These are phyloP conservation scores for Mycena haematopus DNA, from an alignment of 768 basidiomycete species.

Conservation along the genomic window DNA sequence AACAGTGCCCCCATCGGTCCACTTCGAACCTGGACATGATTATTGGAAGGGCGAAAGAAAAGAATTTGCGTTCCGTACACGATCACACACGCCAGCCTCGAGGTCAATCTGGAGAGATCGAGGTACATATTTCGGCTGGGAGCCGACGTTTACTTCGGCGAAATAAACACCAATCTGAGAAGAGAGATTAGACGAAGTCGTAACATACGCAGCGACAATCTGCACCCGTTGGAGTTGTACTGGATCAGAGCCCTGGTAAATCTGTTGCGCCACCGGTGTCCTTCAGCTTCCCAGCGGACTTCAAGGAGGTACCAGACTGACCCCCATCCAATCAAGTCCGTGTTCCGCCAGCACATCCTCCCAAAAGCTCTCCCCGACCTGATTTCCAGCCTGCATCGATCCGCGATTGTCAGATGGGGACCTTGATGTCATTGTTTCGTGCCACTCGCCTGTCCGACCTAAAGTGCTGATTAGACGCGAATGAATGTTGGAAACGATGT, in stretches of 20 bases:
- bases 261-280: slow-evolving; percentile 41
- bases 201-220: slow-evolving; percentile 30
- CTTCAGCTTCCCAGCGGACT: slow-evolving; percentile 28
- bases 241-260: slow-evolving; percentile 76
- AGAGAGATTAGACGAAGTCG: neutral
- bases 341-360: slow-evolving; percentile 86
- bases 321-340: slow-evolving; percentile 76
- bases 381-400: slow-evolving; percentile 65
- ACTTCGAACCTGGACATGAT: slow-evolving; percentile 58
- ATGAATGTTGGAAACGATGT: neutral
- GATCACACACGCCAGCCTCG: slow-evolving; percentile 85
- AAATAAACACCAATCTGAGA: slow-evolving; percentile 83
- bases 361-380: slow-evolving; percentile 90
- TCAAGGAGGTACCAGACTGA: slow-evolving; percentile 41
- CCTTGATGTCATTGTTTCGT: slow-evolving; percentile 60
- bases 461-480: slow-evolving; percentile 5
- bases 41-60: neutral
- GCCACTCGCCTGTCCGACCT: slow-evolving; percentile 57
- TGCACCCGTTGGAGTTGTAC: slow-evolving; percentile 75
- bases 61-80: slow-evolving; percentile 49
- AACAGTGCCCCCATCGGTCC: slow-evolving; percentile 79
- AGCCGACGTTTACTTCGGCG: slow-evolving; percentile 63
- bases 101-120: slow-evolving; percentile 91
- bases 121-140: slow-evolving; percentile 80
- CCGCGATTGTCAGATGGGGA: slow-evolving; percentile 16